Conservation (phyloP, 2,329 filamentous ascomycete genomes). For the Penicillium frequentans region DNA sequence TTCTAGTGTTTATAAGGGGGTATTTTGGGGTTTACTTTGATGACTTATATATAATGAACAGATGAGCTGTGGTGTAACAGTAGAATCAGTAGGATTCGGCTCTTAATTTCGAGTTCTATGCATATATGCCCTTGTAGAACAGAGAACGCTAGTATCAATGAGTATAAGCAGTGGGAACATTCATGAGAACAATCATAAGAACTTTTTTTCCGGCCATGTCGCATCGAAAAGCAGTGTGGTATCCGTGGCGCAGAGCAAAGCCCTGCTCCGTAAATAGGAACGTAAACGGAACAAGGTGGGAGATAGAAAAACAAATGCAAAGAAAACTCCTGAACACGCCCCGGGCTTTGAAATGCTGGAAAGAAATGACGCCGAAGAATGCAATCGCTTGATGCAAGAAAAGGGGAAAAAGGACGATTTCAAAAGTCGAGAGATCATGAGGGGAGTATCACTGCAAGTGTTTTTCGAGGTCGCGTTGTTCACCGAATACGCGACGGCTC, state of each 20-base stretch:
- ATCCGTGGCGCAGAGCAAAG: constrained; percentile 2
- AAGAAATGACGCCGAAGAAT: constrained; percentile 26
- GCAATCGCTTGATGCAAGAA: constrained; percentile 31
- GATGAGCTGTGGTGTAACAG: constrained; percentile 9
- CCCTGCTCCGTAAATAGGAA: background rate
- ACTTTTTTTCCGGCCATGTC: constrained; percentile 13
- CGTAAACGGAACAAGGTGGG: background rate
- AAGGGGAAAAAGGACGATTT: constrained; percentile 7
- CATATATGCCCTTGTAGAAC: constrained; percentile 8
- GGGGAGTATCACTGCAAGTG: background rate
- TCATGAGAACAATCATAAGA: background rate
- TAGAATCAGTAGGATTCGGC: background rate
- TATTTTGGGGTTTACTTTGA: background rate
- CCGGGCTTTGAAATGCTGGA: constrained; percentile 5
- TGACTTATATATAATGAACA: background rate
- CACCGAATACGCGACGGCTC: constrained; percentile 85
- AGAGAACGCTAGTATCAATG: constrained; percentile 8
- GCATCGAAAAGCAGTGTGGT: constrained; percentile 7
- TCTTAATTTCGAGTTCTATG: constrained; percentile 10
- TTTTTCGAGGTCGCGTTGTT: constrained; percentile 70
- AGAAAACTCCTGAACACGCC: constrained; percentile 5
- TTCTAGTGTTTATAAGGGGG: background rate
- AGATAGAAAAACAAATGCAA: background rate
- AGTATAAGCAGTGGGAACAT: constrained; percentile 3
- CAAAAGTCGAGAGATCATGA: background rate